phyloP scores from a whole-genome alignment of 495 filamentous ascomycete genomes.

The Hypoxylon intermedium region DNA sequence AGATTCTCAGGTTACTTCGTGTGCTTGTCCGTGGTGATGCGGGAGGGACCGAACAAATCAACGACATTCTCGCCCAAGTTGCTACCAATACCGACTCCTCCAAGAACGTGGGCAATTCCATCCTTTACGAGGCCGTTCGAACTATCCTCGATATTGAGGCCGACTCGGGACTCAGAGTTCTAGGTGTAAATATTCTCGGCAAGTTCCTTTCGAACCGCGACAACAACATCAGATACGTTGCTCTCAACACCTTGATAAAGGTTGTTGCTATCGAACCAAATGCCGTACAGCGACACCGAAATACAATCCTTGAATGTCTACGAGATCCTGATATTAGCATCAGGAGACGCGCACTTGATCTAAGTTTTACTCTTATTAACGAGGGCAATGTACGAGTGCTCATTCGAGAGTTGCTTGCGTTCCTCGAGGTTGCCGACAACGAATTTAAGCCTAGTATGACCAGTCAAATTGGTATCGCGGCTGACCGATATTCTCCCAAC shows the following conservation, averaged over 20 bases:
- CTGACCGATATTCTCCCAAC: conserved; percentile 92
- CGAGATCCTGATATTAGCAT: conserved; percentile 99
- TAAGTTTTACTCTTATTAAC: conserved; percentile 98
- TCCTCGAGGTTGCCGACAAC: conserved; percentile 94
- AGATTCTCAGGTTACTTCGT: conserved; percentile 84
- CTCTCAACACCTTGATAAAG: conserved; percentile 95
- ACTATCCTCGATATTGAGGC: conserved; percentile 98
- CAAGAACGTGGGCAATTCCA: conserved; percentile 98
- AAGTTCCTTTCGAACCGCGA: conserved; percentile 98
- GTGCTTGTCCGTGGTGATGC: conserved; percentile 87
- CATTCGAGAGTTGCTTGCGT: conserved; percentile 89
- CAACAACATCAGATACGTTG: conserved; percentile 99
- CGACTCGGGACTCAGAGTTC: conserved; percentile 87
- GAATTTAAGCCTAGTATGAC: conserved; percentile 99
- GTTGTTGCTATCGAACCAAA: conserved; percentile 98
- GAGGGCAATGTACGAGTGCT: conserved; percentile 93
- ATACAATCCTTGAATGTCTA: conserved; percentile 95
- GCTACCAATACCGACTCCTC: conserved; percentile 97
- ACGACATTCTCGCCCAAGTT: conserved; percentile 97
- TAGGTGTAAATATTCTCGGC: conserved; percentile 97
- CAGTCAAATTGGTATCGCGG: conserved; percentile 94
- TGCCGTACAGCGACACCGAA: conserved; percentile 94
- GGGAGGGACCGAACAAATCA: conserved; percentile 93
- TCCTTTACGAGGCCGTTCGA: conserved; percentile 95
- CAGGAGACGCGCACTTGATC: conserved; percentile 87